These are phyloP conservation scores for Ascomycota sp. DNA, from an alignment of 2,329 filamentous ascomycete genomes.

Conservation along the genomic window DNA sequence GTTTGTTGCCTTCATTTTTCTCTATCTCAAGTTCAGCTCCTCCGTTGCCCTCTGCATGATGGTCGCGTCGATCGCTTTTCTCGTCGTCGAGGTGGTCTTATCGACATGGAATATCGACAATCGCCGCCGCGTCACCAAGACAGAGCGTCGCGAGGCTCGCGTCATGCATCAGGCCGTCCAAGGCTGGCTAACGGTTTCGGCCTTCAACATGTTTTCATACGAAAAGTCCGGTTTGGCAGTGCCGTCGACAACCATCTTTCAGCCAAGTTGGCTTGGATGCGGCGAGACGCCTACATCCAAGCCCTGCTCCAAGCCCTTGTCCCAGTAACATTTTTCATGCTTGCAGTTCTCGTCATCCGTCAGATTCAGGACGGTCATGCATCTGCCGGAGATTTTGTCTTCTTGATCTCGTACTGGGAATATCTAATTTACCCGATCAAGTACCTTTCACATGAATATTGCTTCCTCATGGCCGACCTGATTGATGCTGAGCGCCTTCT, in stretches of 20 bases:
- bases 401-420: conserved; percentile 44
- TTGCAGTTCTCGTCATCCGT: conserved; percentile 4
- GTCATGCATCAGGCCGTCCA: conserved; percentile 2
- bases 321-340: conserved; percentile 3
- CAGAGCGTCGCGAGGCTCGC: conserved; percentile 1
- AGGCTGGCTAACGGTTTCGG: conserved; percentile 2
- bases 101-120: conserved; percentile 1
- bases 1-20: conserved; percentile 35
- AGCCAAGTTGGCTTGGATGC: conserved; percentile 1
- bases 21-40: conserved; percentile 39
- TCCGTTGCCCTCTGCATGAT: conserved; percentile 4
- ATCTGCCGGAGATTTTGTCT: conserved; percentile 26
- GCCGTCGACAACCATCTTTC: conserved; percentile 1
- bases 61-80: conserved; percentile 1
- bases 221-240: conserved; percentile 4
- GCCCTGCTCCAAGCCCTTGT: conserved; percentile 1
- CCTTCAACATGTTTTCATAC: conserved; percentile 5
- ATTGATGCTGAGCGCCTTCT: conserved; percentile 45
- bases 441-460: conserved; percentile 11
- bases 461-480: conserved; percentile 19
- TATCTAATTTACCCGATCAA: conserved; percentile 17
- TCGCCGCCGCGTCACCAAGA: conserved; percentile 1
- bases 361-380: conserved; percentile 9
- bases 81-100: conserved; percentile 1
- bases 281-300: conserved; percentile 1